Conservation (phyloP, 2,329 filamentous ascomycete species). For the Cercospora berteroae region DNA sequence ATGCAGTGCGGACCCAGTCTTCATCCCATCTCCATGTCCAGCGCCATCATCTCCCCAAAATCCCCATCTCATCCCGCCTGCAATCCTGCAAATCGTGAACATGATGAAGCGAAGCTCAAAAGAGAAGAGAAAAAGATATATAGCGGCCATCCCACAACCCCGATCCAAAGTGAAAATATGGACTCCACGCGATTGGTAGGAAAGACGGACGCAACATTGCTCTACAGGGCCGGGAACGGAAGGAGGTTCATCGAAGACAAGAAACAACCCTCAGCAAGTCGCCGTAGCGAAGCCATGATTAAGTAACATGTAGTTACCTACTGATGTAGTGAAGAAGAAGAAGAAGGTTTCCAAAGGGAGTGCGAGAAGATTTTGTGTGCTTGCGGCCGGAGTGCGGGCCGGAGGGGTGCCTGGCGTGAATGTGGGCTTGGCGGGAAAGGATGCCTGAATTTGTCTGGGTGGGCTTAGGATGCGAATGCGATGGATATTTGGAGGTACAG, state of each 20-base stretch:
- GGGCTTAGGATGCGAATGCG: neutral
- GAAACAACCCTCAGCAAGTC: slow-evolving; percentile 44
- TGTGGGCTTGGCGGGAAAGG: neutral
- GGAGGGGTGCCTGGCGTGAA: neutral
- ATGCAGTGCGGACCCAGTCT: no score
- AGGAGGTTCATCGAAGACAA: slow-evolving; percentile 37
- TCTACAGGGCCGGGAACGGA: slow-evolving; percentile 48
- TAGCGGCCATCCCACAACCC: slow-evolving; percentile 48
- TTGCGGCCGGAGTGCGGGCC: neutral
- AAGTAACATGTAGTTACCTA: slow-evolving; percentile 35
- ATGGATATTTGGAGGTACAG: no score
- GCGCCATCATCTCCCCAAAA: neutral
- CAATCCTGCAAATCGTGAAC: neutral
- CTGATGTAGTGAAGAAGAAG: slow-evolving; percentile 17
- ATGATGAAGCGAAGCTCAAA: neutral
- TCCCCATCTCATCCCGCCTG: neutral
- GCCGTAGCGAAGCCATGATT: slow-evolving; percentile 41
- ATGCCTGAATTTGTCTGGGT: neutral
- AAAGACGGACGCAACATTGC: slow-evolving; percentile 42
- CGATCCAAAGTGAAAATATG: slow-evolving; percentile 35
- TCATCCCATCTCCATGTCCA: neutral
- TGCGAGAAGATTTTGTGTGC: neutral
- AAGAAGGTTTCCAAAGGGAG: slow-evolving; percentile 2
- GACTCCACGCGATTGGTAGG: slow-evolving; percentile 42
- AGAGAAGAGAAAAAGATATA: neutral